phyloP scores from a whole-genome alignment of 2,329 filamentous ascomycete genomes.

The Fusarium abutilonis region DNA sequence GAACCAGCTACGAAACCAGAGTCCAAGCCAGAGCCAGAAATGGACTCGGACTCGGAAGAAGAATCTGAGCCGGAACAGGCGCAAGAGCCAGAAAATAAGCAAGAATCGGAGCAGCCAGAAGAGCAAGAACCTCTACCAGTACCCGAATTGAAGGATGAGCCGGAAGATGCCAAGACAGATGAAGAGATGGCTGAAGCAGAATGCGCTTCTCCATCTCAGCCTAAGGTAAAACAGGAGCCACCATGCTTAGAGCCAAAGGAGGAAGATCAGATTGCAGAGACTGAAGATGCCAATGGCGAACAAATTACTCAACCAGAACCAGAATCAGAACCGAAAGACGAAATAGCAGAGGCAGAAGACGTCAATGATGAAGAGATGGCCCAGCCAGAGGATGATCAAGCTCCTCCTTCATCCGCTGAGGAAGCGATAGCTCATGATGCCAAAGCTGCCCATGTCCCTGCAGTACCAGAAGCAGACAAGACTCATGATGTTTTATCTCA shows the following conservation, averaged over 20 bases:
- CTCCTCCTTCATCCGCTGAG: not conserved
- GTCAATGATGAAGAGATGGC: not conserved
- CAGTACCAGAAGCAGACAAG: not conserved
- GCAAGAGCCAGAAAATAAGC: not conserved
- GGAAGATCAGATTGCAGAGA: not conserved
- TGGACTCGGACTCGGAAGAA: not conserved
- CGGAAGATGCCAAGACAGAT: slow-evolving; percentile 1
- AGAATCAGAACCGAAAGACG: not conserved
- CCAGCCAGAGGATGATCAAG: not conserved
- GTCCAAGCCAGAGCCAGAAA: slow-evolving; percentile 2
- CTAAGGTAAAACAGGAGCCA: not conserved
- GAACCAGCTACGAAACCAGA: slow-evolving; percentile 35
- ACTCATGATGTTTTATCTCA: not conserved
- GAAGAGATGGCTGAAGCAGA: slow-evolving; percentile 5
- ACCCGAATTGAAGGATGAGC: not conserved
- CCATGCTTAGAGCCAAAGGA: not conserved
- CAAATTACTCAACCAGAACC: not conserved
- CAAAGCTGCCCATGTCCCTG: not conserved
- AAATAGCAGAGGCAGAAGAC: not conserved
- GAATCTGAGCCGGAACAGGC: not conserved
- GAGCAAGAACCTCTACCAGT: not conserved
- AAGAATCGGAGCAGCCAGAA: not conserved
- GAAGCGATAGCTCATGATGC: slow-evolving; percentile 16
- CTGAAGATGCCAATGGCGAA: not conserved
- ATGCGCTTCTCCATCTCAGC: not conserved